Evolutionary conservation across 257 asterid genomes (phyloP), one percentile per base, ranked within the genome.

Genomic region (Nicotiana otophora): DNA sequence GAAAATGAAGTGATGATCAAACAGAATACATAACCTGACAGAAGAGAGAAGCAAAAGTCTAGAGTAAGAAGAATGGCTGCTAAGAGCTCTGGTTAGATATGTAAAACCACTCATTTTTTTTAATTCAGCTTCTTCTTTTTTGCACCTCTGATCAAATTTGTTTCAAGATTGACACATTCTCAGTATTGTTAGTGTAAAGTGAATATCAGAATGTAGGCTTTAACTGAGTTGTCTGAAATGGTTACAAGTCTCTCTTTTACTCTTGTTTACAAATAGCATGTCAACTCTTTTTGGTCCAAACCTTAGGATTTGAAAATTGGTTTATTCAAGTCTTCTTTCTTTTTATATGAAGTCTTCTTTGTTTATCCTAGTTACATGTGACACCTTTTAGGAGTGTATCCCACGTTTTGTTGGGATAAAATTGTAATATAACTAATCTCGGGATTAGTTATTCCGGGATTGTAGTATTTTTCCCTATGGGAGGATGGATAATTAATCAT

Each of bases 41-140:
- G 80, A 48, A 74, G 23, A 74, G 7, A 74, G 80, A 48, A 74
- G 39, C 23, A 74, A 17, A 48, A 74, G 80, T 15, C 9, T 74
- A 23, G 80, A 74, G 28, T 26, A 74, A 23, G 80, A 48, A 48
- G 80, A 74, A 48, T 48, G 62, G 15, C 26, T 48, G 26, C 51
- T 60, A 23, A 74, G 62, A 48, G 31, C 26, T 74, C 28, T 74
- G 14, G 9, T 48, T 26, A 48, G 51, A 74, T 72, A 74, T 48
- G 80, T 23, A 60, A 74, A 48, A 48, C 62, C 26, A 58, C 39
- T 74, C 80, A 74, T 74, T 57, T 74, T 74, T 42, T 57, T 57
- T 42, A 42, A 42, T 42, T 42, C 51, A 8, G 11, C 51, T 42
- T 42, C 51, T 42, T 42, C 51, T 8, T 42, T 8, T 42, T 42